Percentiles rank a stretch among this genome's conserved stretches.
Conservation (phyloP, 352 stramenopile species). For the Globisporangium cylindrosporum region DNA sequence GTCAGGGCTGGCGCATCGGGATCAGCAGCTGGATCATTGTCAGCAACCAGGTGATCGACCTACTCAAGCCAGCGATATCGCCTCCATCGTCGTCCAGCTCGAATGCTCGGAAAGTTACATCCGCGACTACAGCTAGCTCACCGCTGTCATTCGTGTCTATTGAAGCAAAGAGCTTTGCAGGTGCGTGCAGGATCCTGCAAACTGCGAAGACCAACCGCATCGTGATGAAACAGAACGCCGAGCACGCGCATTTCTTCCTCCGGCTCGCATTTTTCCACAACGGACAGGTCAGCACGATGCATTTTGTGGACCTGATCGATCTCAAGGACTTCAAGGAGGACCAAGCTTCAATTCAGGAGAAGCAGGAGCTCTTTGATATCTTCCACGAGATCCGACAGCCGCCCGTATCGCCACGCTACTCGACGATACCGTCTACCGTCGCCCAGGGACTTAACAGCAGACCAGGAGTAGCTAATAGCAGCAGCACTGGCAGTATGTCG, state of each 20-base stretch:
- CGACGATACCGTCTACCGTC: neutral
- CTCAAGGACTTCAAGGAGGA: slow-evolving; percentile 63
- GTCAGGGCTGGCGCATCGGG: slow-evolving; percentile 38
- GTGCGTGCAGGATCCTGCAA: slow-evolving; percentile 54
- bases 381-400: slow-evolving; percentile 41
- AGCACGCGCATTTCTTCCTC: slow-evolving; percentile 70
- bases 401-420: slow-evolving; percentile 12
- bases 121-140: neutral
- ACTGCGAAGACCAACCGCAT: slow-evolving; percentile 74
- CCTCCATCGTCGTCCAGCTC: neutral
- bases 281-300: slow-evolving; percentile 64
- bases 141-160: slow-evolving; percentile 50
- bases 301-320: slow-evolving; percentile 62
- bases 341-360: slow-evolving; percentile 40
- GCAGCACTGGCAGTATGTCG: neutral
- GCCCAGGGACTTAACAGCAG: neutral
- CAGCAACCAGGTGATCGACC: slow-evolving; percentile 56
- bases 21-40: slow-evolving; percentile 76
- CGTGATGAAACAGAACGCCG: slow-evolving; percentile 58
- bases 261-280: slow-evolving; percentile 55
- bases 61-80: slow-evolving; percentile 32
- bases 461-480: neutral
- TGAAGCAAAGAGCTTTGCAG: slow-evolving; percentile 40
- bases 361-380: slow-evolving; percentile 59
- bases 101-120: neutral